These are phyloP conservation scores for Tolypocladium endophyticum DNA, from an alignment of 2,329 filamentous ascomycete genomes.

Conservation along the genomic window DNA sequence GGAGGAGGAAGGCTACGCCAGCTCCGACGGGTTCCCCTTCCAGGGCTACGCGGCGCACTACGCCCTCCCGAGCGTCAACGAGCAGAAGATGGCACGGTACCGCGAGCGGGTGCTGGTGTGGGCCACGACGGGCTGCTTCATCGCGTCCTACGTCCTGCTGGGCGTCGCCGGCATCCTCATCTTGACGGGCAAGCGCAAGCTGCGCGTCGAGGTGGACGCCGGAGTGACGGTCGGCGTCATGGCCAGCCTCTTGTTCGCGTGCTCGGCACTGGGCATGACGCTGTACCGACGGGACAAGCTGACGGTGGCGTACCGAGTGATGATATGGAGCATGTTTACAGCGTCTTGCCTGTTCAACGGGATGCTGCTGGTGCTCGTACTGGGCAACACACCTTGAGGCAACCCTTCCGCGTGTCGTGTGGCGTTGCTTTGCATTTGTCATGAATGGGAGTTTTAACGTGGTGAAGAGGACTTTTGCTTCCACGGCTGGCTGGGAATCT, in stretches of 20 bases:
- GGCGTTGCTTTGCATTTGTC: not conserved
- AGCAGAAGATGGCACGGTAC: slow-evolving; percentile 38
- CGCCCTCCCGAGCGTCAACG: slow-evolving; percentile 39
- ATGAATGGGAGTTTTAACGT: not conserved
- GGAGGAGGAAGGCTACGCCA: slow-evolving; percentile 39
- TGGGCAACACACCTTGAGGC: slow-evolving; percentile 25
- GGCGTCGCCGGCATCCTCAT: slow-evolving; percentile 55
- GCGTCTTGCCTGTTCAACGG: slow-evolving; percentile 30
- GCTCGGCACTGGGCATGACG: slow-evolving; percentile 48
- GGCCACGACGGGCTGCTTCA: slow-evolving; percentile 42
- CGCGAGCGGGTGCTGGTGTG: slow-evolving; percentile 46
- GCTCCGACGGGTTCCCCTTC: slow-evolving; percentile 37
- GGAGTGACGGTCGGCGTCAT: slow-evolving; percentile 62
- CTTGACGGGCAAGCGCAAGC: slow-evolving; percentile 55
- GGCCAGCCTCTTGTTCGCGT: slow-evolving; percentile 53
- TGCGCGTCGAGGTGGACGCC: slow-evolving; percentile 61
- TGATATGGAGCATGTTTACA: slow-evolving; percentile 26
- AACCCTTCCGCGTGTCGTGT: not conserved
- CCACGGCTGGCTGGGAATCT: not conserved
- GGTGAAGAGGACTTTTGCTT: not conserved
- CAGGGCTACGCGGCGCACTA: slow-evolving; percentile 44
- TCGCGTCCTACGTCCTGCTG: slow-evolving; percentile 52
- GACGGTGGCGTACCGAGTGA: slow-evolving; percentile 29
- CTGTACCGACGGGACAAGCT: slow-evolving; percentile 39
- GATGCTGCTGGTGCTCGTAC: slow-evolving; percentile 30